phyloP scores from a whole-genome alignment of 2,329 filamentous ascomycete genomes.

The Rhexocercosporidium sp. region DNA sequence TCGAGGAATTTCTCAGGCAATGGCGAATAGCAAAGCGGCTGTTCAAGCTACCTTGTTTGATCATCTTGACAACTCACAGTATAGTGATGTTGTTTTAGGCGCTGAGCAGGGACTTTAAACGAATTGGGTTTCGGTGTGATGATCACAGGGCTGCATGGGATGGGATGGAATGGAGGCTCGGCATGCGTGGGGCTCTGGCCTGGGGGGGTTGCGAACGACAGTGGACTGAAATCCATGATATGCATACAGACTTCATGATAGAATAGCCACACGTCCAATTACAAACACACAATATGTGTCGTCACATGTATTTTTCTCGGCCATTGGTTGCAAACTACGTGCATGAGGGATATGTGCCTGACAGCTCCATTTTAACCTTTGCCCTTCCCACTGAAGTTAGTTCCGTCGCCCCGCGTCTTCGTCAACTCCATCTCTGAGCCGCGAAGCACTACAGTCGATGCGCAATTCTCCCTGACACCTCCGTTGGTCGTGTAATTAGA shows the following conservation, averaged over 20 bases:
- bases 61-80: conserved; percentile 37
- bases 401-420: conserved; percentile 21
- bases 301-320: conserved; percentile 26
- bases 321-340: conserved; percentile 17
- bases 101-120: conserved; percentile 10
- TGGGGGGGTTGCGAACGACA: not conserved
- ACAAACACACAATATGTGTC: conserved; percentile 19
- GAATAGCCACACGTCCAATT: conserved; percentile 9
- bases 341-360: conserved; percentile 21
- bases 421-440: conserved; percentile 11
- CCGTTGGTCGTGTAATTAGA: conserved; percentile 12
- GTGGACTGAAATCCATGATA: not conserved
- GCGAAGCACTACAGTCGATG: conserved; percentile 23
- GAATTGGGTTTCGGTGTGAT: not conserved
- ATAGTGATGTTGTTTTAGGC: conserved; percentile 41
- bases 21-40: conserved; percentile 39
- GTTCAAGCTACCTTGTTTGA: conserved; percentile 41
- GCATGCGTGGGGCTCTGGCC: conserved; percentile 1
- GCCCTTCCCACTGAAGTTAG: conserved; percentile 3
- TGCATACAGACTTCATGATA: not conserved
- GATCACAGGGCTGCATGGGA: conserved; percentile 6
- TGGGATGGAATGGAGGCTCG: conserved; percentile 9
- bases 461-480: conserved; percentile 13
- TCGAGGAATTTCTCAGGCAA: conserved; percentile 38
- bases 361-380: conserved; percentile 3